Percentiles rank a stretch among this genome's conserved stretches.
phyloP scores from a whole-genome alignment of 352 stramenopile genomes.

The Pythium guiyangense region DNA sequence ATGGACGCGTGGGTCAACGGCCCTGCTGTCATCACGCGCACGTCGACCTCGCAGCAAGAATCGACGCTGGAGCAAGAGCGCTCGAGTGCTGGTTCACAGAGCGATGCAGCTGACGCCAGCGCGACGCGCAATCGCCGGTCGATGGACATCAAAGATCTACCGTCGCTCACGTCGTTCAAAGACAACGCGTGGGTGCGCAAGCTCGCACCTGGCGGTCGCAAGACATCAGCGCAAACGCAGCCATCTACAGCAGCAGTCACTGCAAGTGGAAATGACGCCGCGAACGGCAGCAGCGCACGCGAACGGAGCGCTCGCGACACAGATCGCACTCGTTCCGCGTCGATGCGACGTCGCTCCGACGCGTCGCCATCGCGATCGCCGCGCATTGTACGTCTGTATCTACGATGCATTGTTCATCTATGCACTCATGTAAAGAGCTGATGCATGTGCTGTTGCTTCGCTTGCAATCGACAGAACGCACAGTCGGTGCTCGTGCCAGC shows the following conservation, averaged over 20 bases:
- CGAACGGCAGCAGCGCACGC: neutral
- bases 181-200: constrained; percentile 65
- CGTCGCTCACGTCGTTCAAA: constrained; percentile 46
- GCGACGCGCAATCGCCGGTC: constrained; percentile 10
- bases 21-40: neutral
- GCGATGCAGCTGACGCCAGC: no score
- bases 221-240: constrained; percentile 14
- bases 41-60: no score
- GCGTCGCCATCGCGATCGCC: constrained; percentile 30
- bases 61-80: no score
- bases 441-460: neutral
- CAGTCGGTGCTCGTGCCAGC: constrained; percentile 59
- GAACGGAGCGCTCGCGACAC: no score
- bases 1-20: constrained; percentile 13
- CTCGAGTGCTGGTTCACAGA: no score
- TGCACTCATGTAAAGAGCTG: no score
- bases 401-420: neutral
- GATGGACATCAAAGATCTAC: constrained; percentile 46
- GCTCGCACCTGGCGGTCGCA: constrained; percentile 25
- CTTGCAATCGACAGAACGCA: neutral
- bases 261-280: constrained; percentile 14
- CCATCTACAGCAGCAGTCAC: neutral
- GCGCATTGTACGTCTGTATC: constrained; percentile 16
- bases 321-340: constrained; percentile 9
- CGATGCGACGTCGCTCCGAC: constrained; percentile 19